Conservation (phyloP, 306 rosid species). For the Neltuma alba region DNA sequence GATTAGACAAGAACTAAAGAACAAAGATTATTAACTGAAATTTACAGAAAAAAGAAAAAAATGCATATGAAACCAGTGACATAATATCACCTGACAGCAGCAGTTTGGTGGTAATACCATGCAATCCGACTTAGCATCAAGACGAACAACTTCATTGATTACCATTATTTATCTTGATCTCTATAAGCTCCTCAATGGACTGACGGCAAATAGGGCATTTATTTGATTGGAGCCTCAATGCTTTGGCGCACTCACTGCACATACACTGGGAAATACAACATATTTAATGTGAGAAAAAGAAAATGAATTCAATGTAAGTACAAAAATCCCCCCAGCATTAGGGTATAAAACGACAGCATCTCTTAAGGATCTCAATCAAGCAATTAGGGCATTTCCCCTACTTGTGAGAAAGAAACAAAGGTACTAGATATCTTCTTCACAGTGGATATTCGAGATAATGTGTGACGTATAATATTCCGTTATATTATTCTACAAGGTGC, state of each 20-base stretch:
- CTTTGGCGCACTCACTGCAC: conserved; percentile 93
- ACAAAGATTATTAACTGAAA: conserved; percentile 30
- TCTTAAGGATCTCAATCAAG: conserved; percentile 23
- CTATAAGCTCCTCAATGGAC: conserved; percentile 76
- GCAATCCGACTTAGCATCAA: conserved; percentile 39
- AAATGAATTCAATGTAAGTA: conserved; percentile 18
- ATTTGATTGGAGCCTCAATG: conserved; percentile 69
- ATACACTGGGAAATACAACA: conserved; percentile 63
- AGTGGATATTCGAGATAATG: not conserved
- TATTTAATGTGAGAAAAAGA: conserved; percentile 33
- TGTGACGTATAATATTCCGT: not conserved
- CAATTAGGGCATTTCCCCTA: not conserved
- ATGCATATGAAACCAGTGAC: not conserved
- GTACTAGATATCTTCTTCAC: conserved; percentile 1
- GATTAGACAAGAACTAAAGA: conserved; percentile 38
- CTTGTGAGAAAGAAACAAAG: not conserved
- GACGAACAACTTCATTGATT: conserved; percentile 41
- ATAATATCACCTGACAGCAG: conserved; percentile 36
- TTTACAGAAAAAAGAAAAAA: conserved; percentile 42
- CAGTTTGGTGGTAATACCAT: conserved; percentile 43
- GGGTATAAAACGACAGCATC: not conserved
- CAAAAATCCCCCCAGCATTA: not conserved
- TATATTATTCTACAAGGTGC: conserved; percentile 4
- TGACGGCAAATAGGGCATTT: conserved; percentile 96
- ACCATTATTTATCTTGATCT: conserved; percentile 67